Conservation (phyloP, 1,139 yeast genomes). For the Lipomyces yarrowii region DNA sequence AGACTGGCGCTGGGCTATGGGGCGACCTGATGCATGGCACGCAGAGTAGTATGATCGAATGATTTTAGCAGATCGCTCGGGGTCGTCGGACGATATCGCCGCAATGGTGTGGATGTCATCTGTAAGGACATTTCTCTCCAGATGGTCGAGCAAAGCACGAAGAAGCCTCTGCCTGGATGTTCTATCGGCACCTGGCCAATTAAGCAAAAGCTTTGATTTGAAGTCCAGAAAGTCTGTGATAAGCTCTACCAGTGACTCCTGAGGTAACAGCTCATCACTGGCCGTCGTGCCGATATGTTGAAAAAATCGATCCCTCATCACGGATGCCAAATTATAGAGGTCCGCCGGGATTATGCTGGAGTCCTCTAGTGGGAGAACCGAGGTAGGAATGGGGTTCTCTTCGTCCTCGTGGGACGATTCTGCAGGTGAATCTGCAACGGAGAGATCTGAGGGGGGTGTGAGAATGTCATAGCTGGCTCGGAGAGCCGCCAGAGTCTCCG, state of each 20-base stretch:
- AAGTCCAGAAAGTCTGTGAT: neutral
- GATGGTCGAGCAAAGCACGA: neutral
- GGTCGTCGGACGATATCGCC: conserved; percentile 54
- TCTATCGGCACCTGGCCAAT: neutral
- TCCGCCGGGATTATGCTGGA: neutral
- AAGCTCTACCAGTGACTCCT: neutral
- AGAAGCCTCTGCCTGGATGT: neutral
- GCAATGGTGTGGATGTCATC: conserved; percentile 91
- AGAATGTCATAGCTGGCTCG: neutral
- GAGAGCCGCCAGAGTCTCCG: neutral
- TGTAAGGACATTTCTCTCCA: conserved; percentile 48
- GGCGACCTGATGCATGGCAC: conserved; percentile 52
- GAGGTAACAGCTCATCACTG: neutral
- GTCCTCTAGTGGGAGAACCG: neutral
- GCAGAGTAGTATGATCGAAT: conserved; percentile 71
- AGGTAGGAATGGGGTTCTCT: neutral
- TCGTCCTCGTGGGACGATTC: neutral
- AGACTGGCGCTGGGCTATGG: conserved; percentile 59
- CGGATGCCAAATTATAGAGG: neutral
- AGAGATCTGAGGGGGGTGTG: neutral
- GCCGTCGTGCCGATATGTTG: neutral
- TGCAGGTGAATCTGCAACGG: neutral
- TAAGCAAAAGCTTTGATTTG: neutral
- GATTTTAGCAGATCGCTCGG: conserved; percentile 66
- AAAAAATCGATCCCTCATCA: neutral